Evolutionary conservation across 352 stramenopile genomes (phyloP), one percentile per base, ranked within the genome.

Genomic region (Phytophthora tubulina): DNA sequence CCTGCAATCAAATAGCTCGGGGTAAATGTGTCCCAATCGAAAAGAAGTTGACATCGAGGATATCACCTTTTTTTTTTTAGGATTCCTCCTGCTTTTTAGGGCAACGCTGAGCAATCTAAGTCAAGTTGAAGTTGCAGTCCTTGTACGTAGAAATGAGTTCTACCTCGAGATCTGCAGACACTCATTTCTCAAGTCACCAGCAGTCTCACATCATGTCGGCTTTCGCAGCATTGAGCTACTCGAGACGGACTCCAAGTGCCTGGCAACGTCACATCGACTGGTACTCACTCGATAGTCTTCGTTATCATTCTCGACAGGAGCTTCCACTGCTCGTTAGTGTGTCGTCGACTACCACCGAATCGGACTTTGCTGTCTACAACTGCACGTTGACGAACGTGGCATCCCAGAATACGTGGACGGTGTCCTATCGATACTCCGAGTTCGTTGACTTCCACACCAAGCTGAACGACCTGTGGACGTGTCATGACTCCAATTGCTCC

Each of bases 211-310:
- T n/a, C n/a, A n/a, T n/a, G n/a, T n/a, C n/a, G n/a, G n/a, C n/a
- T n/a, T n/a, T n/a, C n/a, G n/a, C n/a, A n/a, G 1, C 13, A 6
- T 21, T 45, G 39, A 7, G 17, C 13, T 15, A 5, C 6, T 3
- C 7, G 11, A 51, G 27, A 15, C 10, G n/a, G 3, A 51, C 27
- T 17, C 45, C 45, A n/a, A 51, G 45, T 11, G 14, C 17, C 45
- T 33, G 5, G 4, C 15, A 27, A 2, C 45, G 45, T 17, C 17
- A 33, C 21, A 51, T 51, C 6, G 39, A 45, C 8, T 36, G 44
- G 58, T 58, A 60, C 44, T 72, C 78, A 11, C 60, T 84, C 48
- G 75, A 84, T 55, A 73, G 52, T 35, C 39, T 45, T 15, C 39
- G 39, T 6, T 45, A 45, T 45, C 39, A 45, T 17, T 45, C 39